These are phyloP conservation scores for Rosellinia necatrix DNA, from an alignment of 2,329 filamentous ascomycete species.

Conservation along the genomic window DNA sequence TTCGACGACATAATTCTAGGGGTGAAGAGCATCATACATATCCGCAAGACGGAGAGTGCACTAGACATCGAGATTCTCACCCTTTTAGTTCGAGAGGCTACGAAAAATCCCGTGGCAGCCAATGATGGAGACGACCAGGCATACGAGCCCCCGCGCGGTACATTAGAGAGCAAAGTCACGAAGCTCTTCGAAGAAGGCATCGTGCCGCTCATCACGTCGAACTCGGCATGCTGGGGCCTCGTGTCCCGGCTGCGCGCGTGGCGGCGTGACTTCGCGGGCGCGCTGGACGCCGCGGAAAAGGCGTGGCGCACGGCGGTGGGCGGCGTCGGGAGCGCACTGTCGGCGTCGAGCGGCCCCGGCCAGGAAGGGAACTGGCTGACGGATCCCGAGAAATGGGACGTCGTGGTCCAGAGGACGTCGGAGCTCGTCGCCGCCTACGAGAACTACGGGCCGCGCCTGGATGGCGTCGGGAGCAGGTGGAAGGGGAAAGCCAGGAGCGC, in stretches of 20 bases:
- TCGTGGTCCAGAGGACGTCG: conserved; percentile 77
- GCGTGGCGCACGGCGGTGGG: conserved; percentile 77
- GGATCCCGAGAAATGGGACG: conserved; percentile 68
- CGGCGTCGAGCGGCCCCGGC: conserved; percentile 43
- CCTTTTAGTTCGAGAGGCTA: conserved; percentile 72
- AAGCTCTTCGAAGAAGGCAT: conserved; percentile 76
- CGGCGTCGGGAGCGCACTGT: conserved; percentile 54
- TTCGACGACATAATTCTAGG: conserved; percentile 77
- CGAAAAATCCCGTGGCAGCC: conserved; percentile 39
- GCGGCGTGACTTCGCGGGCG: conserved; percentile 69
- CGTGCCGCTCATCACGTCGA: conserved; percentile 81
- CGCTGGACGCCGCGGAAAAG: conserved; percentile 84
- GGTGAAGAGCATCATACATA: conserved; percentile 73
- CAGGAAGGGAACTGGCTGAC: conserved; percentile 53
- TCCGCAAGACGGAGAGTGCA: conserved; percentile 77
- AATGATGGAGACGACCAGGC: conserved; percentile 39
- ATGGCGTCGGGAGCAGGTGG: conserved; percentile 79
- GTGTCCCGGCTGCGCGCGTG: conserved; percentile 75
- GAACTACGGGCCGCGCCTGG: conserved; percentile 70
- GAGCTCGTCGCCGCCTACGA: conserved; percentile 83
- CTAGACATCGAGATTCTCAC: conserved; percentile 76
- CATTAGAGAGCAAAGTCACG: conserved; percentile 65
- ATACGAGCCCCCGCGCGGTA: conserved; percentile 59
- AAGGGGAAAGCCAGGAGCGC: conserved; percentile 86
- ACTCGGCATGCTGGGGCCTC: conserved; percentile 76